Conservation (phyloP, 495 filamentous ascomycete genomes). For the Podospora australis region DNA sequence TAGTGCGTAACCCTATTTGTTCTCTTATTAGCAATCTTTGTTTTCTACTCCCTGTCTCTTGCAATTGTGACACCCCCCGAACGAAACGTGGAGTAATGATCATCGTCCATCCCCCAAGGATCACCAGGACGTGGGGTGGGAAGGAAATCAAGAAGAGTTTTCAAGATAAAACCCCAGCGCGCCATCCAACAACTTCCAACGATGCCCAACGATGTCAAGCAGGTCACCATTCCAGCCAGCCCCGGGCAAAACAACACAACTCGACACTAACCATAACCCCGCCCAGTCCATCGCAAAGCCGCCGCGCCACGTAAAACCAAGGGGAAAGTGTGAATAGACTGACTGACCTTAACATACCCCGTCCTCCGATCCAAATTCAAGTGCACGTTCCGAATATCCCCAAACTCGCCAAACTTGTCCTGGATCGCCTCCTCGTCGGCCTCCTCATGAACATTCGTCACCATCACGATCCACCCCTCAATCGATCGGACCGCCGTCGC, state of each 20-base stretch:
- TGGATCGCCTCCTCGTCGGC: constrained; percentile 92
- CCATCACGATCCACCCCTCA: constrained; percentile 97
- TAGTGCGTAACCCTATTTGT: too few species aligned
- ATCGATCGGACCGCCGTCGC: constrained; percentile 94
- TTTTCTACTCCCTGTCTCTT: too few species aligned
- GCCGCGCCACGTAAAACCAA: neutral
- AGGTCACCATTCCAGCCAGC: neutral
- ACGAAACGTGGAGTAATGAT: too few species aligned
- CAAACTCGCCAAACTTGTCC: constrained; percentile 91
- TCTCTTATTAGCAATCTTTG: too few species aligned
- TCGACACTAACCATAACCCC: neutral
- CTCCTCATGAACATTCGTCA: constrained; percentile 96
- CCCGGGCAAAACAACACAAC: too few species aligned
- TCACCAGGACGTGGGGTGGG: too few species aligned
- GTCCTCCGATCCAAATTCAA: constrained; percentile 91
- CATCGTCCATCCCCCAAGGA: too few species aligned
- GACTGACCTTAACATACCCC: constrained; percentile 90
- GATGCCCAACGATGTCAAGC: too few species aligned
- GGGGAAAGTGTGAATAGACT: neutral
- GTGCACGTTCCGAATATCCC: constrained; percentile 96
- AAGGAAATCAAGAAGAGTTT: too few species aligned
- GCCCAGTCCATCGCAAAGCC: neutral
- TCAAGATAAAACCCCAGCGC: too few species aligned
- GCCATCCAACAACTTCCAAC: too few species aligned
- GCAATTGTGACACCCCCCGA: too few species aligned